Evolutionary conservation across 129 eudicot genomes (phyloP).

Genomic region (Pseudognaphalium luteoalbum): DNA sequence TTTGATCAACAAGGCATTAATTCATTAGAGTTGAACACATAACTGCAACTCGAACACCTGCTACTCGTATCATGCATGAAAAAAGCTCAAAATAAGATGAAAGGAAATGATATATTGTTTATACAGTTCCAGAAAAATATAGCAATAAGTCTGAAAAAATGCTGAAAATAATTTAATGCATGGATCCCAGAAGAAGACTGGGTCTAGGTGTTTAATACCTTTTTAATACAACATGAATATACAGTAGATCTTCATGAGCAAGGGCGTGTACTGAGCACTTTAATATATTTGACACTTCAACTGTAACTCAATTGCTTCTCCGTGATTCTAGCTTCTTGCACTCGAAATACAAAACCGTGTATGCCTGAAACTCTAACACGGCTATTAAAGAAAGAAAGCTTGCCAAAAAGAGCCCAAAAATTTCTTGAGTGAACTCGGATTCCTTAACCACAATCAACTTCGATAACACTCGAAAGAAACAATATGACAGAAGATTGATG

Average conservation of each 20-base stretch:
- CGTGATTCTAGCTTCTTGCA: slow-evolving; percentile 50
- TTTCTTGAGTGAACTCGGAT: not conserved
- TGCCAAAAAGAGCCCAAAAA: slow-evolving; percentile 18
- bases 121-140: not conserved
- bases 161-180: not conserved
- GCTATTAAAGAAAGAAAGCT: slow-evolving; percentile 7
- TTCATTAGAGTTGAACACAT: not conserved
- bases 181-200: not conserved
- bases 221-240: no score
- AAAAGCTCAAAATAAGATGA: not conserved
- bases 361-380: slow-evolving; percentile 23
- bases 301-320: slow-evolving; percentile 38
- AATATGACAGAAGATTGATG: not conserved
- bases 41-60: not conserved
- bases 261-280: slow-evolving; percentile 15
- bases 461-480: not conserved
- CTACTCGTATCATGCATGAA: not conserved
- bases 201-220: not conserved
- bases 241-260: no score
- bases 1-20: not conserved
- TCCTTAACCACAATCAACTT: not conserved
- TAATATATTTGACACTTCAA: slow-evolving; percentile 24
- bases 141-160: no score
- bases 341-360: slow-evolving; percentile 40
- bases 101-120: not conserved